Base-by-base conservation (phyloP, 495 filamentous ascomycete genomes). In the Aspergillus coremiiformis region DNA sequence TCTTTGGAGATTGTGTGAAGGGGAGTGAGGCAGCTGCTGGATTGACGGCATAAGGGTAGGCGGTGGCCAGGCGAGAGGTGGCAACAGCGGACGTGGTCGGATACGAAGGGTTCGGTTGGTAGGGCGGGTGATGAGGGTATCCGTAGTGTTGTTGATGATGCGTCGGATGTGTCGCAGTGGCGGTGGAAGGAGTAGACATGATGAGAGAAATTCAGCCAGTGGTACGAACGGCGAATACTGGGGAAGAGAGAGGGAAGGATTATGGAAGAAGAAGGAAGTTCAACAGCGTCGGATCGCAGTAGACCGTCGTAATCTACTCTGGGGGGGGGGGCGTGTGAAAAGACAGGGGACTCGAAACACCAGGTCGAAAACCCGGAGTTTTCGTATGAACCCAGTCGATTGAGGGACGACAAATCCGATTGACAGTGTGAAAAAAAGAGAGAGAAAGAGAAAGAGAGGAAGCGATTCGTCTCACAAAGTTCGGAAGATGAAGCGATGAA, bases 161-260 rank as follows among this genome's bases (percentile, higher is more conserved):
- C 52, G 80, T 80, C 56, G 82, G 79, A 64, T 86, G 78, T 57
- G 86, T 88, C 56, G 86, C 84, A 54, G 85, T 88, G 42, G 84
- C 86, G 43, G 85, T 89, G 43, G 87, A 90, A 41, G 88, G 88
- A 15, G 87, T 90, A 73, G 89, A 92, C 89, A 94, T 94, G 63
- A 60, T 72, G 68, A 55, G 54, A 58, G 53, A 49, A 61, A 59
- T 59, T 58, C 61, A 35, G 59, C 64, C 61, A 66, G 59, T 64
- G 55, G 65, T 56, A 64, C 58, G 61, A 68, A 59, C 60, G 62
- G 57, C 47, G 55, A 81, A 86, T 47, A 78, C 76, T 60, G 37
- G 37, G 3, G 23, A 43, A 29, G 49, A 23, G 22, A 39, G 15
- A 22, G 23, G 41, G 24, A 37, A 32, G 23, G 44, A 23, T 35